Evolutionary conservation across 768 basidiomycete genomes (phyloP).

Genomic region (Rhodotorula sphaerocarpa): DNA sequence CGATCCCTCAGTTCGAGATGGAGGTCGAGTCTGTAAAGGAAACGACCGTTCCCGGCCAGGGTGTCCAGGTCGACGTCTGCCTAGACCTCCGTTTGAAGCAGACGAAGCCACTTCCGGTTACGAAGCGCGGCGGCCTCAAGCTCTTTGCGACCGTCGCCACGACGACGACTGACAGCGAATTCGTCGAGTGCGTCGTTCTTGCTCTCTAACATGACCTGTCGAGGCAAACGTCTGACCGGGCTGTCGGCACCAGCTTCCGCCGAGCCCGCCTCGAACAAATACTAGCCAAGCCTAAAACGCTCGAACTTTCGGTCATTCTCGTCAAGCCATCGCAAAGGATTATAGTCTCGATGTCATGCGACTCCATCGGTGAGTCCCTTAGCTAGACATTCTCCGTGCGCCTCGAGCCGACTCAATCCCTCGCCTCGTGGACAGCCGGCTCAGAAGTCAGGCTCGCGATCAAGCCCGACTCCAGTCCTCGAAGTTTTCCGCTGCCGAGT

Average conservation of each 20-base stretch:
- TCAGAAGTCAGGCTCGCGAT: constrained; percentile 14
- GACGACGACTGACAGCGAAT: constrained; percentile 29
- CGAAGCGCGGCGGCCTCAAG: constrained; percentile 19
- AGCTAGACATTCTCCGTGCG: not conserved
- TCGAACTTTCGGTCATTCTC: constrained; percentile 22
- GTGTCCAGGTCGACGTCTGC: constrained; percentile 19
- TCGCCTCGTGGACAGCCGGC: constrained; percentile 4
- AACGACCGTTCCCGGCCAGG: not conserved
- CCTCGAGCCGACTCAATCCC: not conserved
- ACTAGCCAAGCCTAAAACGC: constrained; percentile 13
- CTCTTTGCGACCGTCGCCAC: constrained; percentile 13
- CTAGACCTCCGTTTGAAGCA: constrained; percentile 18
- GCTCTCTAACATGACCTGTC: not conserved
- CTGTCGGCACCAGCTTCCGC: constrained; percentile 28
- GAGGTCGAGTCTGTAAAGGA: constrained; percentile 5
- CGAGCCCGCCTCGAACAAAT: constrained; percentile 22
- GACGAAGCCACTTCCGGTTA: constrained; percentile 3
- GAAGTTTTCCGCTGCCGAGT: constrained; percentile 24
- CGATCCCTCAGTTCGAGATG: constrained; percentile 29
- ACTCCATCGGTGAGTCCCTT: constrained; percentile 24
- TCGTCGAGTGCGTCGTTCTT: constrained; percentile 23
- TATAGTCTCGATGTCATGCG: constrained; percentile 28
- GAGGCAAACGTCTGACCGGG: too few species aligned
- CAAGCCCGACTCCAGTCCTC: constrained; percentile 13
- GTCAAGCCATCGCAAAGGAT: constrained; percentile 36